Percentiles rank a stretch among this genome's conserved stretches.
Evolutionary conservation across 169 alveolate species (phyloP).

Genomic region (Cryptosporidium viatorum): DNA sequence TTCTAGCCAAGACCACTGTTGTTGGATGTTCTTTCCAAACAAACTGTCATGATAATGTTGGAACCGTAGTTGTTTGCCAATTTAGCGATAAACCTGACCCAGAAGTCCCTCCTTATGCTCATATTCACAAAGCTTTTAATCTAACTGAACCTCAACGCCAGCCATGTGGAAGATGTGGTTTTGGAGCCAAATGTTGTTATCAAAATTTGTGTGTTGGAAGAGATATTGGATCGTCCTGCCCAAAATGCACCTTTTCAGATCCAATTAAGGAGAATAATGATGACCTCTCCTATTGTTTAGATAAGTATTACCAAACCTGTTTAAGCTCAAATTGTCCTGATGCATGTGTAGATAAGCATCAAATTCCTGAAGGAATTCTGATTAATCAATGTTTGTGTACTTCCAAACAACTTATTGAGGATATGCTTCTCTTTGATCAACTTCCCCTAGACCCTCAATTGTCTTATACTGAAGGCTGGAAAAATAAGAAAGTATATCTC

Average conservation of each 20-base stretch:
- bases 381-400: slow-evolving; percentile 69
- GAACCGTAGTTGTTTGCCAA: slow-evolving; percentile 69
- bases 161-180: slow-evolving; percentile 75
- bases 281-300: slow-evolving; percentile 55
- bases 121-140: slow-evolving; percentile 40
- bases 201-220: slow-evolving; percentile 70
- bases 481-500: slow-evolving; percentile 35
- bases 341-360: slow-evolving; percentile 60
- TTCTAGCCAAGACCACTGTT: slow-evolving; percentile 27
- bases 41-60: slow-evolving; percentile 54
- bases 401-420: slow-evolving; percentile 60
- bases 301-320: slow-evolving; percentile 57
- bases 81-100: slow-evolving; percentile 71
- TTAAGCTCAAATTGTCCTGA: slow-evolving; percentile 59
- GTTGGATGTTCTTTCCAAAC: slow-evolving; percentile 74
- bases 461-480: slow-evolving; percentile 74
- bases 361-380: slow-evolving; percentile 40
- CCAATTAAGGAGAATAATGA: slow-evolving; percentile 49
- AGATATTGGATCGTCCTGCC: slow-evolving; percentile 65
- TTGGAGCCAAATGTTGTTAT: slow-evolving; percentile 64
- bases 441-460: slow-evolving; percentile 69
- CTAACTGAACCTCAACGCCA: slow-evolving; percentile 74
- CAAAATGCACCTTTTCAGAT: slow-evolving; percentile 59
- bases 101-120: slow-evolving; percentile 63
- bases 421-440: slow-evolving; percentile 58